phyloP scores from a whole-genome alignment of 2,329 filamentous ascomycete genomes.

The Graphilbum sp. region DNA sequence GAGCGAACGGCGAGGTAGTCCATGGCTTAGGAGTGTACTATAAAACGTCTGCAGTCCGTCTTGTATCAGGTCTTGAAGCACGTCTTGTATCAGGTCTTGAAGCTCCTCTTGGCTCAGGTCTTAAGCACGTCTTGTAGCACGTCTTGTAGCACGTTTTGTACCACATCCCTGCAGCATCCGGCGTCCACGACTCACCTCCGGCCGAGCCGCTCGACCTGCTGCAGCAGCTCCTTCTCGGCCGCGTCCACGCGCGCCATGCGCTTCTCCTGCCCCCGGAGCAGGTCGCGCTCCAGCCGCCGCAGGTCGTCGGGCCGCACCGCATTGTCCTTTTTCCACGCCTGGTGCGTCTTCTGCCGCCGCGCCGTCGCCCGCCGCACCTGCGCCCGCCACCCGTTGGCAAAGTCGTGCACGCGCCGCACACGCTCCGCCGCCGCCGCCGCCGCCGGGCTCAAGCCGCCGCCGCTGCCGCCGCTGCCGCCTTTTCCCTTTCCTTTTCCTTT shows the following conservation, averaged over 20 bases:
- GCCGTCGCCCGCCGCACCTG: conserved; percentile 21
- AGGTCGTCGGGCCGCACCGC: conserved; percentile 26
- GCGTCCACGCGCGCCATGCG: conserved; percentile 32
- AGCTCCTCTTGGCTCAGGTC: too few relatives aligned
- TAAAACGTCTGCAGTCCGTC: too few relatives aligned
- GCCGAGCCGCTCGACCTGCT: conserved; percentile 17
- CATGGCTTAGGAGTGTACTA: background rate
- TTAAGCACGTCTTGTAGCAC: too few relatives aligned
- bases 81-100: too few relatives aligned
- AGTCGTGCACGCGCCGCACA: conserved; percentile 24
- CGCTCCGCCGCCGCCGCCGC: conserved; percentile 16
- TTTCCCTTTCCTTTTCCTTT: background rate
- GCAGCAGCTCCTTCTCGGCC: conserved; percentile 31
- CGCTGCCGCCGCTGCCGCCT: background rate
- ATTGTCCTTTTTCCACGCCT: conserved; percentile 29
- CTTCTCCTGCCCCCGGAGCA: conserved; percentile 36
- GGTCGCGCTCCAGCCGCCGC: conserved; percentile 24
- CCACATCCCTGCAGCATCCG: too few relatives aligned
- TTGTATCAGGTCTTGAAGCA: too few relatives aligned
- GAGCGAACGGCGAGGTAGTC: background rate
- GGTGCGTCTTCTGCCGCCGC: conserved; percentile 29
- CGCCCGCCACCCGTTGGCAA: conserved; percentile 33
- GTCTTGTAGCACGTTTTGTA: too few relatives aligned
- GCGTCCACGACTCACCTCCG: too few relatives aligned
- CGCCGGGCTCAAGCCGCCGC: background rate